These are phyloP conservation scores for Tilletia walkeri DNA, from an alignment of 1,284 basidiomycete genomes.

Conservation along the genomic window DNA sequence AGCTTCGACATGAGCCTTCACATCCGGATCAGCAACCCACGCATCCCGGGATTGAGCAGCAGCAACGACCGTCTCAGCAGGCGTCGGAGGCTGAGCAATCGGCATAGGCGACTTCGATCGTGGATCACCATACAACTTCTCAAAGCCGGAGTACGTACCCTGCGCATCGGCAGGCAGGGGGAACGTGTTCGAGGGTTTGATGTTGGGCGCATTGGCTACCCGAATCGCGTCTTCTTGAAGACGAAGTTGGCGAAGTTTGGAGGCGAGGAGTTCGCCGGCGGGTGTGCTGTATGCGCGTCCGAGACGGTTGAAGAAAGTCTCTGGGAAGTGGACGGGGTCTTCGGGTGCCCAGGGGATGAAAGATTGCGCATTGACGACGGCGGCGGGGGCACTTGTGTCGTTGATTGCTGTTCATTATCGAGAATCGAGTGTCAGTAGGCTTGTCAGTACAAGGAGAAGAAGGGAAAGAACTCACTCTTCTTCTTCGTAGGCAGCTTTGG, in stretches of 20 bases:
- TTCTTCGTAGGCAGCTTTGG: conserved; percentile 36
- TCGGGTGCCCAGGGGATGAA: conserved; percentile 52
- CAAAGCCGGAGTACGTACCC: conserved; percentile 29
- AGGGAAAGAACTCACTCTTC: conserved; percentile 20
- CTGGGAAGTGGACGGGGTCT: conserved; percentile 45
- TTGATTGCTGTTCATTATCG: not conserved
- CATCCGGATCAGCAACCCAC: conserved; percentile 34
- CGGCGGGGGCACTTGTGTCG: conserved; percentile 13
- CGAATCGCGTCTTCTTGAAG: not conserved
- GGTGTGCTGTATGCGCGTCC: conserved; percentile 27
- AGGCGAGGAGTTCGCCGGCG: conserved; percentile 32
- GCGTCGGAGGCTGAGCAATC: conserved; percentile 47
- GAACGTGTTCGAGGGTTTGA: conserved; percentile 20
- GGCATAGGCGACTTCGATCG: conserved; percentile 33
- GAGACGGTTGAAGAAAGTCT: conserved; percentile 15
- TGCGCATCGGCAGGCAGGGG: conserved; percentile 26
- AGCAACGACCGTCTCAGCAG: conserved; percentile 36
- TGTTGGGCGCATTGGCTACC: conserved; percentile 13
- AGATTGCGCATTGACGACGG: conserved; percentile 40
- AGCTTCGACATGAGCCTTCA: conserved; percentile 34
- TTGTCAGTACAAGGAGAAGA: conserved; percentile 20
- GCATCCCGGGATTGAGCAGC: conserved; percentile 30
- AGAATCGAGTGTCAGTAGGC: not conserved
- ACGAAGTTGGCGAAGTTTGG: conserved; percentile 19
- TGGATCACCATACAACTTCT: conserved; percentile 20